Conservation (phyloP, 371 early-diverging fungal species). For the Syncephalastrum racemosum region DNA sequence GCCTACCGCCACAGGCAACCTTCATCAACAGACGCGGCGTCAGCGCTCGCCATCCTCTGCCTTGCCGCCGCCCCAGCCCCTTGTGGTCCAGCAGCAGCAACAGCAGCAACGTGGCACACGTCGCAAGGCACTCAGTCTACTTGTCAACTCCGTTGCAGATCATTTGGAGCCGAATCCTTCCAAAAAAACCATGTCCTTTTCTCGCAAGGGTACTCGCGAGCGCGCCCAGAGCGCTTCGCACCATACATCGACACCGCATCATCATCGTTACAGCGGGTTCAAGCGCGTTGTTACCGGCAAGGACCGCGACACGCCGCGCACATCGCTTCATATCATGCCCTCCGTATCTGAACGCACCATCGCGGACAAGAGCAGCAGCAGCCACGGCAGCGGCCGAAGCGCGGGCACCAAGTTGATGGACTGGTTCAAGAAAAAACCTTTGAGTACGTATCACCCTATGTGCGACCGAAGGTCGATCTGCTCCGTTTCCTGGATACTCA, state of each 20-base stretch:
- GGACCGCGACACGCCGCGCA: constrained; percentile 18
- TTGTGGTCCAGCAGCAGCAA: constrained; percentile 19
- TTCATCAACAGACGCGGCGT: constrained; percentile 29
- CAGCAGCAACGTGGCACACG: constrained; percentile 47
- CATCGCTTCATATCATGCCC: constrained; percentile 22
- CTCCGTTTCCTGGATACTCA: no score
- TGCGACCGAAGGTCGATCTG: no score
- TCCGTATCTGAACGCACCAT: constrained; percentile 38
- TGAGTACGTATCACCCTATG: constrained; percentile 50
- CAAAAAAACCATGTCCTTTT: constrained; percentile 10
- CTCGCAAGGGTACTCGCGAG: constrained; percentile 5
- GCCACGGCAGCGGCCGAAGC: constrained; percentile 32
- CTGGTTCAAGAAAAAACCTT: constrained; percentile 69
- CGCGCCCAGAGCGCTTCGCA: constrained; percentile 1
- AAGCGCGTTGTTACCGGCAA: constrained; percentile 24
- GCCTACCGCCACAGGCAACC: constrained; percentile 18
- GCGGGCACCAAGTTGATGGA: constrained; percentile 71
- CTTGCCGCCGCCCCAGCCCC: constrained; percentile 14
- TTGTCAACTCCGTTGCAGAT: constrained; percentile 48
- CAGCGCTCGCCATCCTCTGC: constrained; percentile 8
- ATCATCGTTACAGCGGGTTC: constrained; percentile 1
- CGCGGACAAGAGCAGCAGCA: constrained; percentile 22
- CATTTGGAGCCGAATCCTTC: constrained; percentile 19
- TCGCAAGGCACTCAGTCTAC: constrained; percentile 55
- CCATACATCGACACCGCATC: neutral